Evolutionary conservation across 2,329 filamentous ascomycete genomes (phyloP), one percentile per base, ranked within the genome.

Genomic region (Knoxdaviesia proteae): DNA sequence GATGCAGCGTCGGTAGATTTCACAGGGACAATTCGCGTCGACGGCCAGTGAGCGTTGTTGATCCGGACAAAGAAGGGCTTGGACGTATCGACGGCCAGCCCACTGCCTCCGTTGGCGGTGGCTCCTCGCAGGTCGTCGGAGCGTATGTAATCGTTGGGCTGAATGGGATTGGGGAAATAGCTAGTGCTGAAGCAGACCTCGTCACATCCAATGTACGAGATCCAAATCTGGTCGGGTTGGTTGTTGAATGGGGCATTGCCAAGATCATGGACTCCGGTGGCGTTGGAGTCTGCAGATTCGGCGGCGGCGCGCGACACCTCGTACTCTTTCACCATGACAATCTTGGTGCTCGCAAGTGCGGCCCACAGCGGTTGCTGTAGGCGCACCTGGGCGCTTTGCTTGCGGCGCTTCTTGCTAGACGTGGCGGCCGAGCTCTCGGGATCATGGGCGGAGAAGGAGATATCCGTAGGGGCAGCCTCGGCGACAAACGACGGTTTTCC

Each of bases 291-390:
- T 33, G 72, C 74, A 41, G 77, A 79, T 60, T 86, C 81, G 44
- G 74, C 73, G 46, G 79, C 71, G 45, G 78, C 76, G 56, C 82
- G 77, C 49, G 82, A 88, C 56, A 92, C 73, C 61, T 86, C 80
- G 52, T 84, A 83, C 60, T 86, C 87, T 63, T 93, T 90, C 55
- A 92, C 78, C 61, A 94, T 84, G 52, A 90, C 88, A 56, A 94
- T 87, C 68, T 94, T 94, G 55, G 87, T 94, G 62, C 84, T 94
- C 42, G 87, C 87, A 51, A 94, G 72, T 40, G 87, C 87, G 49
- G 87, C 84, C 87, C 87, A 94, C 49, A 94, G 73, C 40, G 87
- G 87, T 61, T 94, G 87, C 55, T 84, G 78, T 57, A 84, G 83
- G 58, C 87, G 72, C 50, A 93, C 84, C 59, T 90, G 83, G 45